Evolutionary conservation across 257 asterid genomes (phyloP), one percentile per base, ranked within the genome.

Genomic region (Solanum pinnatisectum): DNA sequence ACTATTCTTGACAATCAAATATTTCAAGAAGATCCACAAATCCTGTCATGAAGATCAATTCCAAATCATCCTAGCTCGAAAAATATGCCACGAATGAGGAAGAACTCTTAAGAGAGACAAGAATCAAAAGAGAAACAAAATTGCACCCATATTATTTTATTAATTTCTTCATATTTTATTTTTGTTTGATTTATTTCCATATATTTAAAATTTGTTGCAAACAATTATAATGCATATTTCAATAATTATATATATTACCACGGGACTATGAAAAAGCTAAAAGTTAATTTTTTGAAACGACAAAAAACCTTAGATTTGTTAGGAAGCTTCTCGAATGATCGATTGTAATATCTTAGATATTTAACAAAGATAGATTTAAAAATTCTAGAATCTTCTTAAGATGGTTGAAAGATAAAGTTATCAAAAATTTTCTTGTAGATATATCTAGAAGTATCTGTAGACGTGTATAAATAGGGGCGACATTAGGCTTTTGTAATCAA

Each of bases 371-470:
- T 44, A 44, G 2, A 56, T 56, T 20, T 52, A 52, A 16, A 52
- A 52, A 20, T 16, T 52, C 9, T 52, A 52, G 63, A 52, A 16
- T 52, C 9, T 52, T 16, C 23, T 16, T 15, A 52, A 52, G 8
- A 52, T 52, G 20, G 59, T 2, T 15, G 7, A 20, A 52, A 52
- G 70, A 59, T 60, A 60, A 60, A 63, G 16, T 63, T 10, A 63
- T n/a, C 16, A 10, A 63, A 10, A 63, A 10, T 0, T 0, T n/a
- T 23, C 16, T 10, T 63, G 3, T 10, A 60, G 13, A 23, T 23
- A 63, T 63, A 10, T 63, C 33, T n/a, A 63, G 71, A 63, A 63
- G 32, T 8, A 10, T 63, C 71, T 2, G 1, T 63, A 63, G 16
- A 63, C 33, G 6, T 4, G 4, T n/a, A 63, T 63, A 63, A 63